Evolutionary conservation across 176 grass and related monocot genomes (phyloP), one percentile per base, ranked within the genome.

Genomic region (Ampelocalamus luodianensis): DNA sequence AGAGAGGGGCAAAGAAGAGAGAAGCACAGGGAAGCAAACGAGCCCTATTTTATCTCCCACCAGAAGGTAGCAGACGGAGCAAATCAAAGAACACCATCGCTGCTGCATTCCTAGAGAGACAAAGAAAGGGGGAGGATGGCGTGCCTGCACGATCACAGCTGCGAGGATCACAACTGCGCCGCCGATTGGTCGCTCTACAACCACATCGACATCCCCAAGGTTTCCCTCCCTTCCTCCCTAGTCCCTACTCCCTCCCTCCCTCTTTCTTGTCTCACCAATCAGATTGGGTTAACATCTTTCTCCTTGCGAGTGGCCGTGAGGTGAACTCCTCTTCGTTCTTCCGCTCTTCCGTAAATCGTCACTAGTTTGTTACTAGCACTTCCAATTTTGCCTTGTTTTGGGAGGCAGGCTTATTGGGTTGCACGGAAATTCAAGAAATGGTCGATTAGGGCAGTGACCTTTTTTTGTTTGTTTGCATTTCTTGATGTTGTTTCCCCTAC

Each of bases 141-240:
- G 54, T 99, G 96, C 86, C 71, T 89, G 83, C 96, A 99, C 82
- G 91, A 99, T 71, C 96, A 99, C 86, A 90, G 85, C 86, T 99
- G 96, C 86, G 96, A 92, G 90, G 93, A 96, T 77, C 93, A 99
- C 88, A 94, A 96, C 91, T 99, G 96, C 87, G 89, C 96, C 44
- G 84, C 93, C 54, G 93, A 99, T 90, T 99, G 93, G 93, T 96
- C 96, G 71, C 96, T 99, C 74, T 90, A 92, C 91, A 91, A 90
- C 74, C 93, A 99, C 88, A 79, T 99, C 91, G 96, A 96, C 75
- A 32, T 96, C 49, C 82, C 93, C 82, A 99, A 92, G 96, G 96
- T 92, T 22, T 22, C 44, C 9, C 38, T 79, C 0, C 66, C 53
- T 20, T 44, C 43, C 43, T 44, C 43, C 9, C 43, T 44, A 44